Base-by-base conservation (phyloP, 2,329 filamentous ascomycete species). In the Diaporthe ilicicola region DNA sequence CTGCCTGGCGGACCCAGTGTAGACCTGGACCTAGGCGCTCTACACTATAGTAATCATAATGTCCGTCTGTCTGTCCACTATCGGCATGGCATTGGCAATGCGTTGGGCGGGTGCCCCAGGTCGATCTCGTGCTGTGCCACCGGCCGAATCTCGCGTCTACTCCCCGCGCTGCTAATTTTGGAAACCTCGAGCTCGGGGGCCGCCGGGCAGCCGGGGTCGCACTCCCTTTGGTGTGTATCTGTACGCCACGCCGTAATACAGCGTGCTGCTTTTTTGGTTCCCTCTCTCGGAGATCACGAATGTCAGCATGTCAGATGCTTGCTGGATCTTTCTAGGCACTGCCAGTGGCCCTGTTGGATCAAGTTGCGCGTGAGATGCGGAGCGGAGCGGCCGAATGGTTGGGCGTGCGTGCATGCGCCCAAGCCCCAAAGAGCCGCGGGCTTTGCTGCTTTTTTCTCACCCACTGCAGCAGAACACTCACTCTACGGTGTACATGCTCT, bases 101-200 rank as follows among this genome's bases (percentile, higher is more conserved):
- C 32, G 19, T 62, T 32, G 56, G 42, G 24, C 56, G 27, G 29
- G 56, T 61, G 56, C n/a, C n/a, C n/a, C n/a, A n/a, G n/a, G n/a
- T n/a, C n/a, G 56, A 62, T 34, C 56, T 62, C n/a, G n/a, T n/a
- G 56, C 56, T 62, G 56, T 62, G 56, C 56, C 56, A 62, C 48
- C 56, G 56, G 56, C 56, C 59, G 59, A 64, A 64, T 64, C 48
- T 37, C 42, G 37, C 29, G 42, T 64, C 55, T 61, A 17, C 29
- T 39, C 32, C 54, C 54, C 32, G 44, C 59, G 42, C 29, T 64
- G 59, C 59, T 64, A 64, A 50, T 37, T 64, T 64, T 64, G 59
- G 59, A 64, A 64, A 48, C 59, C 59, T 24, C n/a, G 1, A 24
- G 24, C 13, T 62, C 59, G 59, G 59, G 59, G 59, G 59, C 56